Evolutionary conservation across 768 basidiomycete genomes (phyloP), one percentile per base, ranked within the genome.

Genomic region (Sporobolomyces phaffii): DNA sequence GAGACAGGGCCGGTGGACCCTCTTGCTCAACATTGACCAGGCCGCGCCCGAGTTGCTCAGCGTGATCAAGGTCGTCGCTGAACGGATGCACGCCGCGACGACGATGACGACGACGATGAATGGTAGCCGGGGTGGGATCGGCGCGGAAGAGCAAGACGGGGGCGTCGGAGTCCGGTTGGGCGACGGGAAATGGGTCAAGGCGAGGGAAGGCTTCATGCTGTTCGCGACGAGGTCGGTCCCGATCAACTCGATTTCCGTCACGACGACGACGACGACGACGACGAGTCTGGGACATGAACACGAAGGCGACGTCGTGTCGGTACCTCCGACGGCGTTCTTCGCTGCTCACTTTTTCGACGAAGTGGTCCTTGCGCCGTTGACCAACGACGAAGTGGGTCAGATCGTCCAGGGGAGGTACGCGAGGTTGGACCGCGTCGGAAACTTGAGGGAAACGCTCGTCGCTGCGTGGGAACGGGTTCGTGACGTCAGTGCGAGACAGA

Each of bases 1-100:
- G 83, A 82, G 85, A 45, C 87, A 90, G 73, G 96, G 96, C 3
- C 84, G 85, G 75, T 97, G 93, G 93, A 81, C 98, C 4, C 85
- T 98, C 14, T 83, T 99, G 50, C 86, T 96, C 75, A 91, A 97
- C 75, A 84, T 97, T 45, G 96, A 99, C 77, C 83, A 86, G 51
- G 94, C 87, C 22, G 90, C 89, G 69, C 86, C 81, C 65, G 96
- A 99, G 75, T 87, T 98, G 5, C 83, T 98, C 7, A 90, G 89
- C 0, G 83, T 90, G 53, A 81, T 98, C 72, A 87, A 91, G 57
- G 87, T 90, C 3, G 82, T 98, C 15, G 82, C 87, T 1, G 88
- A 96, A 74, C 76, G 78, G 47, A 74, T 91, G 34, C 29, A 36
- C 45, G 54, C 59, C 24, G n/a, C 62, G 7, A 59, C 62, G 20